phyloP scores from a whole-genome alignment of 2,329 filamentous ascomycete genomes.

The Sporothrix brasiliensis region DNA sequence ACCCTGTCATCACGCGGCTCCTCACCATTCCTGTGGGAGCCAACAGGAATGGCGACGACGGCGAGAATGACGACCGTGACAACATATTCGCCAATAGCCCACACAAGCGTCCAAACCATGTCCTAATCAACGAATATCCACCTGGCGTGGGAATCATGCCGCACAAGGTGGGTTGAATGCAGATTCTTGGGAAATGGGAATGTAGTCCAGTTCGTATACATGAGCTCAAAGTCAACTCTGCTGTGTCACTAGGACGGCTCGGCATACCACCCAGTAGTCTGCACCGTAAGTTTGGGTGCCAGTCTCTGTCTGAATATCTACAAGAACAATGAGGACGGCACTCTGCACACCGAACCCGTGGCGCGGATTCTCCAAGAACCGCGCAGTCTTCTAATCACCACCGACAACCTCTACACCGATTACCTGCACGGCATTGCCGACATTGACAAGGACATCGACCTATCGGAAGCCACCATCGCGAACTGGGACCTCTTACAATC shows the following conservation, averaged over 20 bases:
- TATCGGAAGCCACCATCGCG: constrained; percentile 63
- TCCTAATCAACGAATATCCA: constrained; percentile 89
- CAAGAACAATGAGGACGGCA: constrained; percentile 63
- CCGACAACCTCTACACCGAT: constrained; percentile 66
- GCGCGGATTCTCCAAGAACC: constrained; percentile 78
- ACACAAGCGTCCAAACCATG: constrained; percentile 81
- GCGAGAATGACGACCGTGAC: constrained; percentile 37
- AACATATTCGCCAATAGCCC: constrained; percentile 66
- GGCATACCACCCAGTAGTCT: constrained; percentile 85
- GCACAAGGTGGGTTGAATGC: constrained; percentile 62
- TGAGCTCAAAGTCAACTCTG: constrained; percentile 8
- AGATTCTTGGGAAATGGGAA: not conserved
- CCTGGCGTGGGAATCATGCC: constrained; percentile 94
- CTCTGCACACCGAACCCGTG: constrained; percentile 54
- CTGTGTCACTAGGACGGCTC: constrained; percentile 63
- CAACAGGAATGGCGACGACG: not conserved
- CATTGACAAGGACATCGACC: constrained; percentile 64
- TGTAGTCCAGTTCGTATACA: not conserved
- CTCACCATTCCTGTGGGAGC: constrained; percentile 51
- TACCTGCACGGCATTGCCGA: constrained; percentile 76
- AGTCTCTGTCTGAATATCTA: constrained; percentile 78
- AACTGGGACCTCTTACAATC: constrained; percentile 72
- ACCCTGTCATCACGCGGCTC: constrained; percentile 68
- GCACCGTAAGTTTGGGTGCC: constrained; percentile 82
- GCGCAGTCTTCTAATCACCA: constrained; percentile 76